Evolutionary conservation across 2,329 filamentous ascomycete species (phyloP).

Genomic region (Trichocomaceae sp.): DNA sequence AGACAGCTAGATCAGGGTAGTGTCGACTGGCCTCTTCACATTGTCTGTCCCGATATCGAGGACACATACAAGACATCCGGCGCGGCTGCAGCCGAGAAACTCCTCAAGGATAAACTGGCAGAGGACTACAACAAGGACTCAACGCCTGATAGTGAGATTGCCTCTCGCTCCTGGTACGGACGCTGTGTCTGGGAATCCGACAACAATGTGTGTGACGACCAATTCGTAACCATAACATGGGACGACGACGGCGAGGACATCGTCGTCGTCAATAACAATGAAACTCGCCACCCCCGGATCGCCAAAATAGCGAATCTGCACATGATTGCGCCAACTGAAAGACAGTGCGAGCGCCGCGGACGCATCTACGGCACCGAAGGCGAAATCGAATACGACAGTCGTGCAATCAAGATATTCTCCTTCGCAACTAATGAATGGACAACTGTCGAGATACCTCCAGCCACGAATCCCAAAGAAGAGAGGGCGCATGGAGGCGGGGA

Average conservation of each 20-base stretch:
- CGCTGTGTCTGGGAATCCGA: conserved; percentile 92
- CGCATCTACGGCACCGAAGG: conserved; percentile 80
- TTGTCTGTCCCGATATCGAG: conserved; percentile 90
- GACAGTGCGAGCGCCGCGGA: conserved; percentile 78
- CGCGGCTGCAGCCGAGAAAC: conserved; percentile 44
- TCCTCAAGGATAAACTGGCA: conserved; percentile 43
- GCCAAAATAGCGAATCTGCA: conserved; percentile 86
- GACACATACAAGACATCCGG: conserved; percentile 52
- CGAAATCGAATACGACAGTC: conserved; percentile 79
- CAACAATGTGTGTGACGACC: conserved; percentile 91
- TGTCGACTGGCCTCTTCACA: conserved; percentile 72
- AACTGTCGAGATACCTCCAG: conserved; percentile 52
- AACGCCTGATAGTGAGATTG: conserved; percentile 48
- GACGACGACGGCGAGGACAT: conserved; percentile 53
- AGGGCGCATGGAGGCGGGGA: conserved; percentile 68
- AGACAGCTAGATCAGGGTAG: conserved; percentile 60
- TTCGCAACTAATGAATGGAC: conserved; percentile 55
- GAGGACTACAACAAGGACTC: conserved; percentile 53
- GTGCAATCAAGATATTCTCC: conserved; percentile 66
- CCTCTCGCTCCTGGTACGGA: conserved; percentile 65
- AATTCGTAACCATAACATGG: conserved; percentile 83
- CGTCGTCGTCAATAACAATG: background rate
- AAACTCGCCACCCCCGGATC: conserved; percentile 38
- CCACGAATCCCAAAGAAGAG: conserved; percentile 49
- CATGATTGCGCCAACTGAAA: conserved; percentile 86